Percentiles rank a stretch among this genome's conserved stretches.
Evolutionary conservation across 805 yeast species (phyloP).

Genomic region (Candida michaelii): DNA sequence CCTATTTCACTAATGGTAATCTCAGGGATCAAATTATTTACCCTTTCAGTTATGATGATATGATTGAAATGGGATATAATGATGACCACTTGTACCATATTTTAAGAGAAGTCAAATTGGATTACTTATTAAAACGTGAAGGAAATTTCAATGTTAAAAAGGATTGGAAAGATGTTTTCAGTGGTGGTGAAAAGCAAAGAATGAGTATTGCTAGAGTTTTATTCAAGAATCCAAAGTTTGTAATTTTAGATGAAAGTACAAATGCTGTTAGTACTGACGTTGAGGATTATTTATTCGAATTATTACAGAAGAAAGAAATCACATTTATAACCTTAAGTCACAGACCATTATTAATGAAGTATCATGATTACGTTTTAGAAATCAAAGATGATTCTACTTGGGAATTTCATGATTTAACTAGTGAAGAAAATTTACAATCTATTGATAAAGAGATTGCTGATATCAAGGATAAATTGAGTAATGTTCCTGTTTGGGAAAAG

Average conservation of each 20-base stretch:
- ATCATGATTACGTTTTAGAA: slow-evolving; percentile 75
- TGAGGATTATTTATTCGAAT: slow-evolving; percentile 81
- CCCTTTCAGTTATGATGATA: slow-evolving; percentile 76
- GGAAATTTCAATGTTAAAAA: slow-evolving; percentile 53
- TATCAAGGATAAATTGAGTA: slow-evolving; percentile 58
- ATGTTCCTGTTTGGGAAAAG: slow-evolving; percentile 56
- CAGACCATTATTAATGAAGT: slow-evolving; percentile 78
- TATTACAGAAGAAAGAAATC: slow-evolving; percentile 65
- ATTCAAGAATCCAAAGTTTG: slow-evolving; percentile 77
- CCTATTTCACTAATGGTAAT: slow-evolving; percentile 80
- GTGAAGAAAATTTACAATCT: slow-evolving; percentile 63
- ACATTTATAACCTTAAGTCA: slow-evolving; percentile 82
- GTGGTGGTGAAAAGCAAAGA: slow-evolving; percentile 96
- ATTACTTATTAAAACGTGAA: slow-evolving; percentile 71
- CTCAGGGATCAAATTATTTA: slow-evolving; percentile 89
- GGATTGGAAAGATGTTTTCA: slow-evolving; percentile 87
- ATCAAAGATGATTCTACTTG: slow-evolving; percentile 55
- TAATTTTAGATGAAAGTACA: slow-evolving; percentile 89
- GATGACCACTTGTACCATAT: slow-evolving; percentile 70
- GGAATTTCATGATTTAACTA: slow-evolving; percentile 61
- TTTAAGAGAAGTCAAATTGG: slow-evolving; percentile 74
- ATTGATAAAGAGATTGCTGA: slow-evolving; percentile 75
- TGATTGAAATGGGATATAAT: slow-evolving; percentile 66
- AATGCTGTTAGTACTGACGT: slow-evolving; percentile 88
- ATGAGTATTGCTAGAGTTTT: slow-evolving; percentile 83